Evolutionary conservation across 2,329 filamentous ascomycete species (phyloP), one percentile per base, ranked within the genome.

Genomic region (Dichotomopilus funicola): DNA sequence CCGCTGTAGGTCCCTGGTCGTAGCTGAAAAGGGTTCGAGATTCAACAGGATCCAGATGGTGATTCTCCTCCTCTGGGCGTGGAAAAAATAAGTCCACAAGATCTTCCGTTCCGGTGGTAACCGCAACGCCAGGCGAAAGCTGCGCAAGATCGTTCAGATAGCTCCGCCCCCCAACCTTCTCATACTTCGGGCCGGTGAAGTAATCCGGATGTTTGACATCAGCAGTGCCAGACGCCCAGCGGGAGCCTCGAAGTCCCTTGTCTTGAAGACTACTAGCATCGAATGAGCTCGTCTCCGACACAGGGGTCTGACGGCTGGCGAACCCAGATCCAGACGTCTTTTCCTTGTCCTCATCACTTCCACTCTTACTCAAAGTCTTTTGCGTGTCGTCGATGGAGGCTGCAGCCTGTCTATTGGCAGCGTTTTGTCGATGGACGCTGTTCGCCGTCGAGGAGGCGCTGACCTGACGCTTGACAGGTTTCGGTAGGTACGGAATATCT

Each of bases 171-270:
- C 57, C 56, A 1, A 11, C 9, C 27, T 55, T 59, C 42, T 61
- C 59, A 41, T 61, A 59, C 4, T 13, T n/a, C 6, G 46, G 50
- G 10, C 59, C 59, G 0, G 59, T 61, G 50, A 61, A 61, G 11
- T n/a, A 42, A 34, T 59, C 59, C 1, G 41, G 44, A 13, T 52
- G 12, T 35, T 46, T 55, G 13, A 56, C 13, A 6, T 43, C 47
- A 6, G 19, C 0, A 1, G 5, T 13, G 7, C 37, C 55, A 31
- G 53, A n/a, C 1, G 57, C 59, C 59, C 59, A 61, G 3, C 59
- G 57, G 13, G 59, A 61, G 36, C 38, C 47, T 9, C 49, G 44
- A 8, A 61, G 55, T 1, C 59, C 59, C 3, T 27, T 19, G 38
- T 56, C 55, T 19, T 27, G 33, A 2, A 35, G 9, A n/a, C 10